These are phyloP conservation scores for Angophora floribunda DNA, from an alignment of 345 rosid species.

Conservation along the genomic window DNA sequence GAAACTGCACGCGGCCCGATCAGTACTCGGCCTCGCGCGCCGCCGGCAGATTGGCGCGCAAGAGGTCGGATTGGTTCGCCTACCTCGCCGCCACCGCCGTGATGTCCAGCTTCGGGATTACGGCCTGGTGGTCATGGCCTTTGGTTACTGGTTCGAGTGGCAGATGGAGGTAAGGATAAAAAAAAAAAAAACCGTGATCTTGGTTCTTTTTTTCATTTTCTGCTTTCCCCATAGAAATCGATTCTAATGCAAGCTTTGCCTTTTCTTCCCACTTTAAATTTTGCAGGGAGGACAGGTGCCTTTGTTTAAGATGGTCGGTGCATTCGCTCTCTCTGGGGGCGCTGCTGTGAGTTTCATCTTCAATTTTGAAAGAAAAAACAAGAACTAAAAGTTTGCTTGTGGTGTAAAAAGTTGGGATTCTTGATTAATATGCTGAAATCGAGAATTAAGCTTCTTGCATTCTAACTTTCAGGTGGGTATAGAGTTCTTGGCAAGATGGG, in stretches of 20 bases:
- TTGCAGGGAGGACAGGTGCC: conserved; percentile 66
- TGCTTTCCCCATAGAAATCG: not conserved
- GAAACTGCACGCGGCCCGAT: not conserved
- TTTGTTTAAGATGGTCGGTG: conserved; percentile 64
- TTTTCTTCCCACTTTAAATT: not conserved
- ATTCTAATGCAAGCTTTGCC: not conserved
- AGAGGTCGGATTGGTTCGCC: conserved; percentile 65
- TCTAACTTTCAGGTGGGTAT: conserved; percentile 65
- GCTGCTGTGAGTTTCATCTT: conserved; percentile 59
- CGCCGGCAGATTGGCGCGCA: conserved; percentile 47
- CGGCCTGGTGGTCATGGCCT: conserved; percentile 73
- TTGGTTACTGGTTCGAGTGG: conserved; percentile 77
- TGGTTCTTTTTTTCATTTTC: not conserved
- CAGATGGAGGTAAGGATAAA: conserved; percentile 58
- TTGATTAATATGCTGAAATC: not conserved
- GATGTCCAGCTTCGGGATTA: conserved; percentile 77
- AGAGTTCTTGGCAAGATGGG: conserved; percentile 99
- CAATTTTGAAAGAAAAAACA: not conserved
- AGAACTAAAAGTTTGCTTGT: not conserved
- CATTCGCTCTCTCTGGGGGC: conserved; percentile 84
- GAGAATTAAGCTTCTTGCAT: not conserved
- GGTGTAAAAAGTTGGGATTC: not conserved
- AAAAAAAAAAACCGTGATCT: not conserved
- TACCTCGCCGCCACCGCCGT: conserved; percentile 61
- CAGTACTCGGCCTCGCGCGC: conserved; percentile 21